A percentile compares a stretch with the other conserved stretches of the same genome.
Conservation (phyloP, 2,329 filamentous ascomycete genomes). For the Ophiostoma quercus region DNA sequence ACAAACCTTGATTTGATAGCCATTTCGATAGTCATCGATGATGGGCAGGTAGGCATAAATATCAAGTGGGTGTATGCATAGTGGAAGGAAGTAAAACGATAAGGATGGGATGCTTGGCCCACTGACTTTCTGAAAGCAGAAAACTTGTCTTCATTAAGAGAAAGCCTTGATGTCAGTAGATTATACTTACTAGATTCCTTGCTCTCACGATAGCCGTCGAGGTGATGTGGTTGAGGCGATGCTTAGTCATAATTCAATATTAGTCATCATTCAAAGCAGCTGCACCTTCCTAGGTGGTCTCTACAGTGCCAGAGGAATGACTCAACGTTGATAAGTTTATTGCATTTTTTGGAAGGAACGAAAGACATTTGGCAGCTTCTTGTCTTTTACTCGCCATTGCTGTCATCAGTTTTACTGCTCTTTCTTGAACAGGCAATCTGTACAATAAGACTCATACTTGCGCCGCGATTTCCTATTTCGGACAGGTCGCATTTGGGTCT, state of each 20-base stretch:
- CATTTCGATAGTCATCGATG: too few species aligned
- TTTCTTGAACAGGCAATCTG: background rate
- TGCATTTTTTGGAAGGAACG: background rate
- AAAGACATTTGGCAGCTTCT: background rate
- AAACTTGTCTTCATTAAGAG: too few species aligned
- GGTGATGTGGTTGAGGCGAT: background rate
- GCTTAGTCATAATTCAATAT: background rate
- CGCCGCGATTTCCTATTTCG: constrained; percentile 1
- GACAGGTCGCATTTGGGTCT: constrained; percentile 9
- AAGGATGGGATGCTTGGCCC: too few species aligned
- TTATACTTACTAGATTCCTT: too few species aligned
- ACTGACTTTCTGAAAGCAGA: too few species aligned
- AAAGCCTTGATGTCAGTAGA: too few species aligned
- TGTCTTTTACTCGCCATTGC: too few species aligned
- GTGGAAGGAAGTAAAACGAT: too few species aligned
- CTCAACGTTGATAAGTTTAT: background rate
- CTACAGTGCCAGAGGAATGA: background rate
- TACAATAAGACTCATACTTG: background rate
- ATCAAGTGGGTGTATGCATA: too few species aligned
- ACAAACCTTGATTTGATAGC: too few species aligned
- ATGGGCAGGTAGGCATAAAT: too few species aligned
- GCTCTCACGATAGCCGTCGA: too few species aligned
- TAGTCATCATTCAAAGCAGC: background rate
- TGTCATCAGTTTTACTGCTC: background rate
- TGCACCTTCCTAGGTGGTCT: background rate